Conservation (phyloP, 1,139 yeast genomes). For the Candida glucosophila region DNA sequence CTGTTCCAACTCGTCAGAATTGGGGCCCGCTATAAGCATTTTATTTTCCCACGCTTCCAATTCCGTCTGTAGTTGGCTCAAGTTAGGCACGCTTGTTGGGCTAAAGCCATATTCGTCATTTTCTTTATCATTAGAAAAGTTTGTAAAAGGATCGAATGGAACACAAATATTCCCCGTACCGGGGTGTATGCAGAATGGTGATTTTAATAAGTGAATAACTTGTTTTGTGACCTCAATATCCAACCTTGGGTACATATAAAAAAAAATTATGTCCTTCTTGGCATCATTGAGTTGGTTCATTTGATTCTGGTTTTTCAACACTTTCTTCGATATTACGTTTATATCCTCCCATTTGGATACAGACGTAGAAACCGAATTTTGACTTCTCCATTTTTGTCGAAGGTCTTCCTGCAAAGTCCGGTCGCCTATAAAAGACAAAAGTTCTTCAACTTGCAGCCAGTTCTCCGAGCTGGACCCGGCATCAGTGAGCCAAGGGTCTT, state of each 20-base stretch:
- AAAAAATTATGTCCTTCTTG: slow-evolving; percentile 76
- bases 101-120: slow-evolving; percentile 52
- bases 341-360: slow-evolving; percentile 76
- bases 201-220: slow-evolving; percentile 82
- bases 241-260: slow-evolving; percentile 79
- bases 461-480: slow-evolving; percentile 22
- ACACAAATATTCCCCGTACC: slow-evolving; percentile 97
- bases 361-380: slow-evolving; percentile 21
- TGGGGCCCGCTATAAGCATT: slow-evolving; percentile 10
- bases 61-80: slow-evolving; percentile 51
- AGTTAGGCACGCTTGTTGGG: slow-evolving; percentile 75
- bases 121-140: slow-evolving; percentile 24
- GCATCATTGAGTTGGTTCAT: slow-evolving; percentile 51
- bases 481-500: slow-evolving; percentile 63
- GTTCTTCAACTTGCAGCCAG: slow-evolving; percentile 40
- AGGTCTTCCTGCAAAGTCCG: slow-evolving; percentile 46
- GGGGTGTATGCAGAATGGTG: slow-evolving; percentile 98
- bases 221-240: slow-evolving; percentile 92
- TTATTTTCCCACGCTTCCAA: slow-evolving; percentile 32
- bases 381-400: slow-evolving; percentile 35
- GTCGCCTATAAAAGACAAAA: slow-evolving; percentile 58
- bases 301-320: slow-evolving; percentile 34
- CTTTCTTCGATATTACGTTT: slow-evolving; percentile 44
- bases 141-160: slow-evolving; percentile 60
- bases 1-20: slow-evolving; percentile 15